Conservation (phyloP, 805 yeast species). For the Barnettozyma populi region DNA sequence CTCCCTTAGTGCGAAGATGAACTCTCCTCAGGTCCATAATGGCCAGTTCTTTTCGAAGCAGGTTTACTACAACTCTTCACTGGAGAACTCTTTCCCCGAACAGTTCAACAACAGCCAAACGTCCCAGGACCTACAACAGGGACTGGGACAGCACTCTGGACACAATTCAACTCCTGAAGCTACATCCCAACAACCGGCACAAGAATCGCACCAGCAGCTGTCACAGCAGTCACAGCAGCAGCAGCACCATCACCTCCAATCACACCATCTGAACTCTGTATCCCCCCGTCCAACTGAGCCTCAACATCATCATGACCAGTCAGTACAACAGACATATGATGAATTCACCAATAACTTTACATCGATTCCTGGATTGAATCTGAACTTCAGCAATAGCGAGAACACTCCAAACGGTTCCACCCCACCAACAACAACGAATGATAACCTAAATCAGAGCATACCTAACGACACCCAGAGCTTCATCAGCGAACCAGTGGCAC, state of each 20-base stretch:
- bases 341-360: constrained; percentile 19
- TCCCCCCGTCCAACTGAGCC: background rate
- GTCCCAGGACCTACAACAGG: constrained; percentile 1
- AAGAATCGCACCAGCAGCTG: background rate
- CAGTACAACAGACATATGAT: constrained; percentile 8
- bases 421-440: constrained; percentile 1
- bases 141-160: background rate
- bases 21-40: constrained; percentile 19
- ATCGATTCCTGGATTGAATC: constrained; percentile 16
- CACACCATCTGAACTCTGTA: background rate
- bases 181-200: background rate
- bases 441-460: constrained; percentile 8
- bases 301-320: constrained; percentile 4
- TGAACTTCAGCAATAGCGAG: constrained; percentile 11
- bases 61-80: constrained; percentile 13
- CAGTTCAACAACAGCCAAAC: constrained; percentile 8
- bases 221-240: background rate
- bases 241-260: constrained; percentile 3
- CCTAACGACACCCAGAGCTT: constrained; percentile 1
- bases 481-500: constrained; percentile 6
- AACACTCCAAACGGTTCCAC: background rate
- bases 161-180: background rate
- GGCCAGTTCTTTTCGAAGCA: constrained; percentile 16
- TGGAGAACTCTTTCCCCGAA: constrained; percentile 21
- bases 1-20: constrained; percentile 3